A percentile compares a stretch with the other conserved stretches of the same genome.
Conservation (phyloP, 1,284 basidiomycete genomes). For the Filobasidium uniguttulatum region DNA sequence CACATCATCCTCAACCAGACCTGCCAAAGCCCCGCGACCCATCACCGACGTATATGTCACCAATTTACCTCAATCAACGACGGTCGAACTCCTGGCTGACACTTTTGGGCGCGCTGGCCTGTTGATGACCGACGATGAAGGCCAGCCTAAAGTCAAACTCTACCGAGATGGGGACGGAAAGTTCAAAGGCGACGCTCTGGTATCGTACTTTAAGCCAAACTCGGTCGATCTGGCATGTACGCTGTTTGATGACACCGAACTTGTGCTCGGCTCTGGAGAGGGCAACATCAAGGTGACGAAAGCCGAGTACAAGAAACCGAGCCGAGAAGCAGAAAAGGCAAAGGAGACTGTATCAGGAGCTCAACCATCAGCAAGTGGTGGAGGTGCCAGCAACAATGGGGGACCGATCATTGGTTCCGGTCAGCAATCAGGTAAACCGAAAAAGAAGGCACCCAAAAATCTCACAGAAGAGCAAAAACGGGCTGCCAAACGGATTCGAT, state of each 20-base stretch:
- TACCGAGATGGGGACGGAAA: conserved; percentile 78
- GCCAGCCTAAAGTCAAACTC: conserved; percentile 80
- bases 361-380: conserved; percentile 20
- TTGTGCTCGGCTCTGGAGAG: conserved; percentile 60
- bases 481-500: conserved; percentile 62
- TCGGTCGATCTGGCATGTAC: conserved; percentile 74
- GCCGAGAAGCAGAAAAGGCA: conserved; percentile 53
- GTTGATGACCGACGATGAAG: conserved; percentile 78
- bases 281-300: conserved; percentile 63
- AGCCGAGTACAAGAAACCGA: conserved; percentile 58
- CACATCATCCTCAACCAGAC: conserved; percentile 24
- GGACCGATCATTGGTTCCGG: conserved; percentile 4
- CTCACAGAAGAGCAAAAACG: conserved; percentile 88
- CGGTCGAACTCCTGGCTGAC: conserved; percentile 56
- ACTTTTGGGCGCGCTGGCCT: conserved; percentile 84
- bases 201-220: conserved; percentile 96
- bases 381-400: conserved; percentile 44
- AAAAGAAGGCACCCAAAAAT: conserved; percentile 72
- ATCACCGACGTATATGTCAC: conserved; percentile 91
- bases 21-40: conserved; percentile 44
- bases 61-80: conserved; percentile 64
- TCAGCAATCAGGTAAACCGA: conserved; percentile 3
- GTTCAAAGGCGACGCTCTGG: conserved; percentile 88
- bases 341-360: conserved; percentile 41
- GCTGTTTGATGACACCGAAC: conserved; percentile 81